Percentiles rank a stretch among this genome's conserved stretches.
Evolutionary conservation across 2,329 filamentous ascomycete genomes (phyloP).

Genomic region (Venturia carpophila): DNA sequence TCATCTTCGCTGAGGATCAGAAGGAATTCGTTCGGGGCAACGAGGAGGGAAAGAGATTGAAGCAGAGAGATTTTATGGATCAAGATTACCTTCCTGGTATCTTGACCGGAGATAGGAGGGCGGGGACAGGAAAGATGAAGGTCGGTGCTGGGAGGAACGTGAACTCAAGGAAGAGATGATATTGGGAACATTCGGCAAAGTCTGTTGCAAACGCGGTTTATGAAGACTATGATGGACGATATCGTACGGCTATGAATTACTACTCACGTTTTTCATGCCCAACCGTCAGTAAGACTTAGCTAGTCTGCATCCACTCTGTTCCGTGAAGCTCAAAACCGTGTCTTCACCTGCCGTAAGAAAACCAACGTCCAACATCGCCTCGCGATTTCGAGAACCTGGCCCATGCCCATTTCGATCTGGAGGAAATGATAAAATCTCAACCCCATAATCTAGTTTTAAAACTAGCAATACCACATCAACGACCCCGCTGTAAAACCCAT

Average conservation of each 20-base stretch:
- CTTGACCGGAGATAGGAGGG: constrained; percentile 60
- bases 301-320: too few species aligned
- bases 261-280: neutral
- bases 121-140: constrained; percentile 58
- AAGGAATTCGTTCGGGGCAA: constrained; percentile 72
- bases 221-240: neutral
- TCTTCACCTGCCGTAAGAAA: too few species aligned
- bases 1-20: constrained; percentile 90
- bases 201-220: neutral
- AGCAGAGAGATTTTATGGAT: constrained; percentile 83
- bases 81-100: constrained; percentile 85
- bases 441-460: too few species aligned
- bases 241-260: neutral
- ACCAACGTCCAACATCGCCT: too few species aligned
- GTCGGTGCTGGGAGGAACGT: constrained; percentile 81
- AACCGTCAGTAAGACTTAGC: too few species aligned
- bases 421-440: too few species aligned
- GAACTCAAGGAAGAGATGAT: constrained; percentile 62
- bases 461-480: too few species aligned
- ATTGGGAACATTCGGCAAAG: neutral
- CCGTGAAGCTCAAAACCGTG: too few species aligned
- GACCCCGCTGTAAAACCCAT: too few species aligned
- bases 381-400: too few species aligned
- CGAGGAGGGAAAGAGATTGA: constrained; percentile 56
- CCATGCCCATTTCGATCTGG: too few species aligned